phyloP scores from a whole-genome alignment of 1,284 basidiomycete genomes.

The Papiliotrema flavescens region DNA sequence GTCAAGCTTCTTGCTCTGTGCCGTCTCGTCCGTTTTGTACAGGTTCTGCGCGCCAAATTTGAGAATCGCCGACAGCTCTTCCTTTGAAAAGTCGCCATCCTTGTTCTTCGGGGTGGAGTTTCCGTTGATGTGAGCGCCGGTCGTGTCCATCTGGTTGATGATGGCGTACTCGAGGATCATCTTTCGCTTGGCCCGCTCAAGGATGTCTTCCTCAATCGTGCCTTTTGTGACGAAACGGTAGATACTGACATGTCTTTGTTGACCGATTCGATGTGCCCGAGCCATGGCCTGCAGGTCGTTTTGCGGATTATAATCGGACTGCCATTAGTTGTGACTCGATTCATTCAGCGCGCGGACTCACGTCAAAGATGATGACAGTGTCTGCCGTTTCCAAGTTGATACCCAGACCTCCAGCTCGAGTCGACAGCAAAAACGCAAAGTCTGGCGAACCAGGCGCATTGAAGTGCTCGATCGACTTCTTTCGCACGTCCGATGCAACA shows the following conservation, averaged over 20 bases:
- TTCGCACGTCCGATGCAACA: slow-evolving; percentile 72
- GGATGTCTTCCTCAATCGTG: slow-evolving; percentile 97
- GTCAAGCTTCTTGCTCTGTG: slow-evolving; percentile 93
- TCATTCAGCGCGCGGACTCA: slow-evolving; percentile 50
- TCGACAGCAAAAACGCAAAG: slow-evolving; percentile 83
- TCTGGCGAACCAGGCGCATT: slow-evolving; percentile 70
- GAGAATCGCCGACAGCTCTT: slow-evolving; percentile 95
- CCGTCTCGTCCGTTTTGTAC: slow-evolving; percentile 94
- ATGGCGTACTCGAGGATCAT: slow-evolving; percentile 99
- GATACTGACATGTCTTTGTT: slow-evolving; percentile 97
- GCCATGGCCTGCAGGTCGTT: slow-evolving; percentile 99
- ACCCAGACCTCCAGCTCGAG: slow-evolving; percentile 93
- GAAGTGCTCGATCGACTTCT: slow-evolving; percentile 76
- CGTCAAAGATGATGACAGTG: slow-evolving; percentile 99
- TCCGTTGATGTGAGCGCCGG: slow-evolving; percentile 90
- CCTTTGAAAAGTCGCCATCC: slow-evolving; percentile 83
- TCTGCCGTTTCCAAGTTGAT: slow-evolving; percentile 98
- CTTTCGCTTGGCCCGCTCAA: slow-evolving; percentile 97
- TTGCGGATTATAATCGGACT: slow-evolving; percentile 68
- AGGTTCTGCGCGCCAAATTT: slow-evolving; percentile 99
- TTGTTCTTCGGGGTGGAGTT: slow-evolving; percentile 71
- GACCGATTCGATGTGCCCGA: slow-evolving; percentile 91
- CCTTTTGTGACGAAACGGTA: slow-evolving; percentile 95
- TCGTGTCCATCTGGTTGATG: slow-evolving; percentile 99
- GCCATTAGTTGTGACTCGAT: neutral